Conservation (phyloP, 1,284 basidiomycete species). For the Inonotus obliquus region DNA sequence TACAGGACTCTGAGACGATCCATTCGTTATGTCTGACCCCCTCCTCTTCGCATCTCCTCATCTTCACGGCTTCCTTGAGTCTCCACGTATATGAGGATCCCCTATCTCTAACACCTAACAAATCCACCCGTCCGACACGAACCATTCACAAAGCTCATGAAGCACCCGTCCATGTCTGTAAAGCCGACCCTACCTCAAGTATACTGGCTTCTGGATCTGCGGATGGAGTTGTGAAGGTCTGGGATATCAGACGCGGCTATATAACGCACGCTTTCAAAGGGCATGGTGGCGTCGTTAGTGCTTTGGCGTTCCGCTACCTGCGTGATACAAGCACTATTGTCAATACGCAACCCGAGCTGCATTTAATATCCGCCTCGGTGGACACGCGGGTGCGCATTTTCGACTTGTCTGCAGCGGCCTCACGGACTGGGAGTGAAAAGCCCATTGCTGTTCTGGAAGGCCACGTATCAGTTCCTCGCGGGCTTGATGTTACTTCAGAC, state of each 20-base stretch:
- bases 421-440: conserved; percentile 54
- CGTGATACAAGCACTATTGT: conserved; percentile 45
- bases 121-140: conserved; percentile 58
- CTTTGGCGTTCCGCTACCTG: conserved; percentile 79
- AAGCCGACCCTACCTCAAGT: conserved; percentile 80
- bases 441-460: conserved; percentile 82
- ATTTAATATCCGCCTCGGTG: conserved; percentile 84
- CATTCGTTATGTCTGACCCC: conserved; percentile 65
- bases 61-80: conserved; percentile 69
- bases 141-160: conserved; percentile 83
- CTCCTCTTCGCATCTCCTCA: conserved; percentile 52
- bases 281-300: conserved; percentile 93
- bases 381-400: conserved; percentile 90
- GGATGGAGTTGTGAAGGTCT: conserved; percentile 96
- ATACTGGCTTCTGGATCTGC: conserved; percentile 94
- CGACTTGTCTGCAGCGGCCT: conserved; percentile 64
- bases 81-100: conserved; percentile 66
- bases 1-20: conserved; percentile 62
- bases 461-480: conserved; percentile 87
- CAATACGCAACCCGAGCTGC: conserved; percentile 54
- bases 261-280: conserved; percentile 95
- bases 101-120: conserved; percentile 37
- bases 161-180: conserved; percentile 88
- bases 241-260: conserved; percentile 86
- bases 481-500: conserved; percentile 78